phyloP scores from a whole-genome alignment of 345 rosid genomes.

The Lagerstroemia speciosa region DNA sequence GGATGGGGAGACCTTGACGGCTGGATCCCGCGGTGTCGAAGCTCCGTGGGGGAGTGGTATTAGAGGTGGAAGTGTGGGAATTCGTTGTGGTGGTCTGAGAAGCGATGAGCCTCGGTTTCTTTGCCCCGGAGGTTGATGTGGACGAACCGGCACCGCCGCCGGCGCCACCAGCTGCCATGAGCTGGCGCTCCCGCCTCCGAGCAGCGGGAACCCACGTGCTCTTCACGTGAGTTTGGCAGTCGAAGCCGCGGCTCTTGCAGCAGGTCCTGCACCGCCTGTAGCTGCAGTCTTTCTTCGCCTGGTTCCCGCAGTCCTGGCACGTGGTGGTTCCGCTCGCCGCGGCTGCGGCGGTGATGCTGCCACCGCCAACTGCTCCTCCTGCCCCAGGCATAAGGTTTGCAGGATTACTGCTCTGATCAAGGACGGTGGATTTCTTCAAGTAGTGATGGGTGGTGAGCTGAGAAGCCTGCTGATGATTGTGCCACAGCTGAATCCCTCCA shows the following conservation, averaged over 20 bases:
- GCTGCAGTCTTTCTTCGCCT: conserved; percentile 87
- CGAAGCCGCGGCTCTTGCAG: conserved; percentile 89
- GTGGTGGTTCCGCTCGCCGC: conserved; percentile 32
- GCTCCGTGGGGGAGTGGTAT: conserved; percentile 83
- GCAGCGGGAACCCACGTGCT: conserved; percentile 99
- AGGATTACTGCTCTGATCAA: conserved; percentile 23
- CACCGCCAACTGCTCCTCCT: conserved; percentile 17
- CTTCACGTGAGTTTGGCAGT: conserved; percentile 84
- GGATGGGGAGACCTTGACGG: conserved; percentile 49
- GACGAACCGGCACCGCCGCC: conserved; percentile 49
- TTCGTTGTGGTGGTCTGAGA: conserved; percentile 57
- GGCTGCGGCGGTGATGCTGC: conserved; percentile 32
- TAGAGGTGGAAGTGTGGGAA: conserved; percentile 88
- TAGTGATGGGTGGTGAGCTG: conserved; percentile 16
- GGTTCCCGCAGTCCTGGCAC: conserved; percentile 98
- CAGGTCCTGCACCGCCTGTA: conserved; percentile 89
- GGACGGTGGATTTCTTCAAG: conserved; percentile 31
- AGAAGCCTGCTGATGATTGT: conserved; percentile 26
- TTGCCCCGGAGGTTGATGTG: conserved; percentile 65
- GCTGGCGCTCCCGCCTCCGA: conserved; percentile 79
- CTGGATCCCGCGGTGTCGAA: conserved; percentile 83
- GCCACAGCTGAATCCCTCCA: conserved; percentile 59
- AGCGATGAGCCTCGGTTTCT: conserved; percentile 64
- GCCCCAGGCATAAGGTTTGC: conserved; percentile 19
- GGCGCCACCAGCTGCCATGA: conserved; percentile 22